Percentiles rank a stretch among this genome's conserved stretches.
phyloP scores from a whole-genome alignment of 352 stramenopile genomes.

The Phytophthora quininea region DNA sequence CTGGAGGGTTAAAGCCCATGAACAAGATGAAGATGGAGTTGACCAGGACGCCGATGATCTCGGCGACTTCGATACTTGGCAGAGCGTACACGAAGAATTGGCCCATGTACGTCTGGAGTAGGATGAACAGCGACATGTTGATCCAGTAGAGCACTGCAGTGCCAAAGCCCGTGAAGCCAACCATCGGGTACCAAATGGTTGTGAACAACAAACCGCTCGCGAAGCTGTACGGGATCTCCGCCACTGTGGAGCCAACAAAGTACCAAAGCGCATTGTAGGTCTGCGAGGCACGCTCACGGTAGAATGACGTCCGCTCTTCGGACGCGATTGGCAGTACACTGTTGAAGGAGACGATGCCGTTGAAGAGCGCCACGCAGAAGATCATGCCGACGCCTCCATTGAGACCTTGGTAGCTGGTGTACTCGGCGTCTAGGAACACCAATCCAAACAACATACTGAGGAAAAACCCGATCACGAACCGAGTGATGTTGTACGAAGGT shows the following conservation, averaged over 20 bases:
- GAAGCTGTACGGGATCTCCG: constrained; percentile 73
- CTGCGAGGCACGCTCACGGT: constrained; percentile 69
- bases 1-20: constrained; percentile 54
- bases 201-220: constrained; percentile 45
- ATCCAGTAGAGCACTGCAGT: constrained; percentile 55
- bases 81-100: constrained; percentile 46
- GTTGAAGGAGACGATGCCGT: constrained; percentile 69
- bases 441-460: constrained; percentile 68
- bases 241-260: constrained; percentile 39
- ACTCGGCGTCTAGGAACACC: constrained; percentile 64
- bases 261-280: constrained; percentile 81
- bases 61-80: constrained; percentile 36
- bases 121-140: constrained; percentile 41
- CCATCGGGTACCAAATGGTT: constrained; percentile 50
- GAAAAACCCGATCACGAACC: constrained; percentile 59
- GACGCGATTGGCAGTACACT: constrained; percentile 74
- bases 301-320: constrained; percentile 67
- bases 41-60: constrained; percentile 38
- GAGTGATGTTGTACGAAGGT: constrained; percentile 81
- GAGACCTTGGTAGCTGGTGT: constrained; percentile 40
- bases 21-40: constrained; percentile 60
- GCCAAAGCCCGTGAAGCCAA: constrained; percentile 42
- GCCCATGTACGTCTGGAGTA: constrained; percentile 51
- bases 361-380: constrained; percentile 83
- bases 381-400: constrained; percentile 74